Evolutionary conservation across 140 eudicot species (phyloP), one percentile per base, ranked within the genome.

Genomic region (Oenanthe javanica): DNA sequence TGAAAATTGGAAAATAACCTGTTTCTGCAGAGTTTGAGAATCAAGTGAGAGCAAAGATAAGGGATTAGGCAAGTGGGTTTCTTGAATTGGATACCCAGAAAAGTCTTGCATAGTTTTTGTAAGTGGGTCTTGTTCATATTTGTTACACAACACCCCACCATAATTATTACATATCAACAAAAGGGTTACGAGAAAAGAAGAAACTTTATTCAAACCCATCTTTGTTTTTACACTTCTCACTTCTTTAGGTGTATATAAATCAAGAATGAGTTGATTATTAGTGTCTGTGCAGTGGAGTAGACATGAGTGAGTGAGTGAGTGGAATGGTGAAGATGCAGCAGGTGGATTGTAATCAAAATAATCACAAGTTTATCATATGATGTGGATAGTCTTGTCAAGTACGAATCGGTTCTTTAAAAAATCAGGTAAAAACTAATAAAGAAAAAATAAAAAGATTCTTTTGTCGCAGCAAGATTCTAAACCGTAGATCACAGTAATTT

Each of bases 81-180:
- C 88, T 75, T 86, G 82, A 87, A 87, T 79, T 49, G 87, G 92
- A 81, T 87, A 89, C 46, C 99, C 99, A 38, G 99, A 94, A 64
- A 92, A 92, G 16, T 86, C 91, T 78, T 92, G 92, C 99, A 92
- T 94, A 73, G 87, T 94, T 83, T 83, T 92, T 85, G 51, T 84
- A 47, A 91, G 83, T 45, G 81, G 83, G 81, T 90, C 96, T 55
- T 82, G 78, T 72, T 79, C 89, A 81, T 79, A 70, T 27, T 76
- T 19, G n/a, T 84, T 81, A 72, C 88, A 83, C 40, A 47, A 73
- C 36, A 71, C 76, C 40, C 14, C 27, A 21, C 19, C 54, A 49
- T 52, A 47, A 77, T 31, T 27, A 71, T 52, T 45, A 57, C 75
- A 72, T 3, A 84, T 25, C 45, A 84, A 42, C 78, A 52, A 70